Conservation (phyloP, 1,284 basidiomycete genomes). For the Gomphus bonarii region DNA sequence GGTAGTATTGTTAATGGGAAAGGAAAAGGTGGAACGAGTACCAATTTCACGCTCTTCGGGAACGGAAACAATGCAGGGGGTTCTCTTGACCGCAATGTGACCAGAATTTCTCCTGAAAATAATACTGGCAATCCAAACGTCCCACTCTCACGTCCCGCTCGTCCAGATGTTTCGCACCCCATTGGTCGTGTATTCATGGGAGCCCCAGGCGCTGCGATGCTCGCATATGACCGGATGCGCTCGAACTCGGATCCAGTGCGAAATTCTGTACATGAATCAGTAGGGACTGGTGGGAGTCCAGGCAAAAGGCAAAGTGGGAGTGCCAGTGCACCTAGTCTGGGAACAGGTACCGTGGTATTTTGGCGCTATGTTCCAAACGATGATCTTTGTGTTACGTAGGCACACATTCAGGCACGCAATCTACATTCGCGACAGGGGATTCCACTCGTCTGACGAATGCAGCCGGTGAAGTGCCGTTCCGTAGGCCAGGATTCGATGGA, state of each 20-base stretch:
- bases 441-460: background rate
- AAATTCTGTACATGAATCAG: background rate
- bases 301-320: background rate
- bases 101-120: background rate
- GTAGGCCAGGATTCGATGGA: conserved; percentile 3
- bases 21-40: background rate
- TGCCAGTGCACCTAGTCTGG: background rate
- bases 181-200: background rate
- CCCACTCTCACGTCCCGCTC: background rate
- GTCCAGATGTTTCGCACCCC: background rate
- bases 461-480: background rate
- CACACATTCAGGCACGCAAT: background rate
- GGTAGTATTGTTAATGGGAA: background rate
- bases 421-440: background rate
- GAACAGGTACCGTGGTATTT: background rate
- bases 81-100: no score
- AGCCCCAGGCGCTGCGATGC: background rate
- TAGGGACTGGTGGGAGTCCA: background rate
- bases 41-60: background rate
- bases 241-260: background rate
- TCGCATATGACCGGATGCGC: background rate
- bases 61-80: background rate
- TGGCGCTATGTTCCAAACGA: background rate
- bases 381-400: background rate
- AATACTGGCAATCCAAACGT: background rate